Evolutionary conservation across 139 green algal species (phyloP).

Genomic region (Limnomonas spitsbergensis): DNA sequence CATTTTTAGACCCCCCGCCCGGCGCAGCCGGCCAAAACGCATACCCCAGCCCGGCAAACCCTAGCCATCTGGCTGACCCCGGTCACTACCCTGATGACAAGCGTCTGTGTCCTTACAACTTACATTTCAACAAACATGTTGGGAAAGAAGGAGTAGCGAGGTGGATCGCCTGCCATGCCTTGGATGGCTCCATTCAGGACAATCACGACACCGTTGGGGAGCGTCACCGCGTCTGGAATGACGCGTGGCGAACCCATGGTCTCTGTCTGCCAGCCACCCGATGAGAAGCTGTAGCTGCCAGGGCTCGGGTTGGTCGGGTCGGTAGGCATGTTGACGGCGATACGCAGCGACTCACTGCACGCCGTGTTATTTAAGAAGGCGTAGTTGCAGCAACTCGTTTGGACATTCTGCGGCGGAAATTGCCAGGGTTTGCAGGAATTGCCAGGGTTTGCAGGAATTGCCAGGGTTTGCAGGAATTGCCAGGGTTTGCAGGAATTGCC

Average conservation of each 20-base stretch:
- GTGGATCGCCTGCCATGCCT: slow-evolving; percentile 31
- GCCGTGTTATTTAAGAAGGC: not conserved
- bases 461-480: too few relatives aligned
- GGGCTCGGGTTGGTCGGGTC: slow-evolving; percentile 16
- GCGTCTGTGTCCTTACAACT: not conserved
- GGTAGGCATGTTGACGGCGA: not conserved
- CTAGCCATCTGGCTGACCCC: too few relatives aligned
- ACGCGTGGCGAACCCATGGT: slow-evolving; percentile 28
- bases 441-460: too few relatives aligned
- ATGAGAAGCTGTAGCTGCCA: too few relatives aligned
- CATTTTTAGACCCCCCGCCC: too few relatives aligned
- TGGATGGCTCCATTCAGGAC: slow-evolving; percentile 25
- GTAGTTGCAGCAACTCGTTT: too few relatives aligned
- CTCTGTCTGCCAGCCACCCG: slow-evolving; percentile 24
- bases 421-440: too few relatives aligned
- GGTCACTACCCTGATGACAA: too few relatives aligned
- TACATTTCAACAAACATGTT: slow-evolving; percentile 28
- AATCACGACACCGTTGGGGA: slow-evolving; percentile 37
- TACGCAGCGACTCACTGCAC: slow-evolving; percentile 9
- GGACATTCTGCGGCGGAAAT: too few relatives aligned
- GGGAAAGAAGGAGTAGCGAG: slow-evolving; percentile 21
- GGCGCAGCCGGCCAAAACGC: too few relatives aligned
- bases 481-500: too few relatives aligned
- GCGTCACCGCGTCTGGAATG: slow-evolving; percentile 25
- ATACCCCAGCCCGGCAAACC: too few relatives aligned